Conservation (phyloP, 1,284 basidiomycete genomes). For the Schizopora paradoxa region DNA sequence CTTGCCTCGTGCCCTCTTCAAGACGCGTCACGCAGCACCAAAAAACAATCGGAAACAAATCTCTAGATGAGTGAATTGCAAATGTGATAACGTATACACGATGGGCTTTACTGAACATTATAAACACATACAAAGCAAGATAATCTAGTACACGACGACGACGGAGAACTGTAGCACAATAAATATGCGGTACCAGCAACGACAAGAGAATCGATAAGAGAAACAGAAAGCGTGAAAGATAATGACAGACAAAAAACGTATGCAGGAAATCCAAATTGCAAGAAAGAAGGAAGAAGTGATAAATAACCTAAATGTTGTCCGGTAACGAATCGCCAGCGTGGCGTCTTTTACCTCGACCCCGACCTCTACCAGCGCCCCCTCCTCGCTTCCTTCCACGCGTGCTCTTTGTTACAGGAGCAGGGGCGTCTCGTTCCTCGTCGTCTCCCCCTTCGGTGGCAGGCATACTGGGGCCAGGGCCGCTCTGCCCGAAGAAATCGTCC, state of each 20-base stretch:
- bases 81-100: too few relatives aligned
- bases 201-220: not conserved
- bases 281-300: not conserved
- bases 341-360: conserved; percentile 32
- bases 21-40: too few relatives aligned
- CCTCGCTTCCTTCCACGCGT: conserved; percentile 32
- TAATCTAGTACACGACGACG: too few relatives aligned
- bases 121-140: too few relatives aligned
- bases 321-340: conserved; percentile 9
- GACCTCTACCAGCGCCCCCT: conserved; percentile 25
- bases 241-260: conserved; percentile 1
- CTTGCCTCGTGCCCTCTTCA: too few relatives aligned
- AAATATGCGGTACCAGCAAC: too few relatives aligned
- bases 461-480: conserved; percentile 23
- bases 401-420: conserved; percentile 24
- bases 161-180: too few relatives aligned
- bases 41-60: too few relatives aligned
- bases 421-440: conserved; percentile 29
- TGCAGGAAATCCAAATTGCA: not conserved
- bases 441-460: conserved; percentile 29
- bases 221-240: not conserved
- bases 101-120: too few relatives aligned
- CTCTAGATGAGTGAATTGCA: too few relatives aligned
- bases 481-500: conserved; percentile 74
- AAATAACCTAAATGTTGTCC: conserved; percentile 1